Conservation (phyloP, 1,139 yeast species). For the Taphrina pruni region DNA sequence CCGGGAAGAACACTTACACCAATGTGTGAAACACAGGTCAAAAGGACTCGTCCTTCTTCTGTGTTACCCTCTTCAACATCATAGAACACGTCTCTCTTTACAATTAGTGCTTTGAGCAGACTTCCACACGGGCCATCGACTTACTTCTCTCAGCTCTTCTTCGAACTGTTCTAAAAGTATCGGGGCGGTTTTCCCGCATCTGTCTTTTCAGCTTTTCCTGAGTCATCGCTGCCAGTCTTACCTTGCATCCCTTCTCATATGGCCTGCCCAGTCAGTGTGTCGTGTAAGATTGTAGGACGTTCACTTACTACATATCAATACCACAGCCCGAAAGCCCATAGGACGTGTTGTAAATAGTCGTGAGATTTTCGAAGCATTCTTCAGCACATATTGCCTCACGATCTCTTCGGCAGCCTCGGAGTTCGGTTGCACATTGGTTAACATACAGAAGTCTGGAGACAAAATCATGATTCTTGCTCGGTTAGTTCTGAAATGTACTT, state of each 20-base stretch:
- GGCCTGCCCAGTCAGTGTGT: constrained; percentile 2
- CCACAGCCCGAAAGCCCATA: constrained; percentile 23
- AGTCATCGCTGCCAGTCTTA: background rate
- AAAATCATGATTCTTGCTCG: constrained; percentile 12
- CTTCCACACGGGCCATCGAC: background rate
- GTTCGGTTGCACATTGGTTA: constrained; percentile 14
- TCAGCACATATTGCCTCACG: constrained; percentile 5
- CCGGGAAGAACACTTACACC: constrained; percentile 14
- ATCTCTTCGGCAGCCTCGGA: constrained; percentile 2
- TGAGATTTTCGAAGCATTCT: background rate
- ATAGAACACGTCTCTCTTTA: constrained; percentile 21
- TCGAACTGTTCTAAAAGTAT: constrained; percentile 30
- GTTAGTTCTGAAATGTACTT: too few species aligned
- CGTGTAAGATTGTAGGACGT: background rate
- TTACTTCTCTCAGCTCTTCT: constrained; percentile 23
- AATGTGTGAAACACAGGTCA: constrained; percentile 28
- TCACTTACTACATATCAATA: constrained; percentile 17
- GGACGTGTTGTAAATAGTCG: background rate
- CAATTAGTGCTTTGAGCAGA: background rate
- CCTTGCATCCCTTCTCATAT: constrained; percentile 36
- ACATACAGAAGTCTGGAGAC: constrained; percentile 11
- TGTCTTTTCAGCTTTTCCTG: background rate
- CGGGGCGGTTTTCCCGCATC: constrained; percentile 39
- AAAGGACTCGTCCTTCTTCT: constrained; percentile 25
- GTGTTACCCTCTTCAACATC: constrained; percentile 22